phyloP scores from a whole-genome alignment of 2,329 filamentous ascomycete species.

The Colletotrichum theobromicola region DNA sequence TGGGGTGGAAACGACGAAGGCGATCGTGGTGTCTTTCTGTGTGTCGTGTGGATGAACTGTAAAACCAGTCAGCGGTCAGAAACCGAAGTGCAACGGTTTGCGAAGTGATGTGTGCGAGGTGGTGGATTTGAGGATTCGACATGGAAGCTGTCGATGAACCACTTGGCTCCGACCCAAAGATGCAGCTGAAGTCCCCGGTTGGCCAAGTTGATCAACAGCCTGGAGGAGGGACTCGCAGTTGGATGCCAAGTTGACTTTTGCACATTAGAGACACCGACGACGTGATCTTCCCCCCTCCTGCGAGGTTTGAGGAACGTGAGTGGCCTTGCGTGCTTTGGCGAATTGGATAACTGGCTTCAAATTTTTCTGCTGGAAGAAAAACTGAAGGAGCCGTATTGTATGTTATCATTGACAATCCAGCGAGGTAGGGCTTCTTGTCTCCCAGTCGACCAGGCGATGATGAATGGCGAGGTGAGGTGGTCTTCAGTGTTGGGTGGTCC shows the following conservation, averaged over 20 bases:
- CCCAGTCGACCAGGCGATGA: slow-evolving; percentile 8
- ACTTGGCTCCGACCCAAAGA: background rate
- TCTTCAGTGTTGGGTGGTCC: slow-evolving; percentile 18
- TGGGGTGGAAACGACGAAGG: background rate
- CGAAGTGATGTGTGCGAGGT: background rate
- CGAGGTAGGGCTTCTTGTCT: background rate
- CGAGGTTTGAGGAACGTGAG: background rate
- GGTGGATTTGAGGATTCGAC: background rate
- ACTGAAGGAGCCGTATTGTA: background rate
- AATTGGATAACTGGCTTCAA: background rate
- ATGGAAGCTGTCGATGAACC: background rate
- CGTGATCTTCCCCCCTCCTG: background rate
- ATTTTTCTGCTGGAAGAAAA: background rate
- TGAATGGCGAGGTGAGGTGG: slow-evolving; percentile 6
- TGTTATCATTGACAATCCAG: background rate
- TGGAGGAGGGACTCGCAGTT: background rate
- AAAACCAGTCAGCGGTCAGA: slow-evolving; percentile 8
- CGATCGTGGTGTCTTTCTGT: slow-evolving; percentile 5
- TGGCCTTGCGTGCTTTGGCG: background rate
- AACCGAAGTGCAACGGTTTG: background rate
- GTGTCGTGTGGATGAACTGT: slow-evolving; percentile 2
- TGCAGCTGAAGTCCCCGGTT: background rate
- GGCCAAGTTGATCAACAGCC: background rate
- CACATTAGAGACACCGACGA: background rate
- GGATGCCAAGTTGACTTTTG: background rate